These are phyloP conservation scores for Phytophthora kernoviae DNA, from an alignment of 352 stramenopile genomes.

Conservation along the genomic window DNA sequence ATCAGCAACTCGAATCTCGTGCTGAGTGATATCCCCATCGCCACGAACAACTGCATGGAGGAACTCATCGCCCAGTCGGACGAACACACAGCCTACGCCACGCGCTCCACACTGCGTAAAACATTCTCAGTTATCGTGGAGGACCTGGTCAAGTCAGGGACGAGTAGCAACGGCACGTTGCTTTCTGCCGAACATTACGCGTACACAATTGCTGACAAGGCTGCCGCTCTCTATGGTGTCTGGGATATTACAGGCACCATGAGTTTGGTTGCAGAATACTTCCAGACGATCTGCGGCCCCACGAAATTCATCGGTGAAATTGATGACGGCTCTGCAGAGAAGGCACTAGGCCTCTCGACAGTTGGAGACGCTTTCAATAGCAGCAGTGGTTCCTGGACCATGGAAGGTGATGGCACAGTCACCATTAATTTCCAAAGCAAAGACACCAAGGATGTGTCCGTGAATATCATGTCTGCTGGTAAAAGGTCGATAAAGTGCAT, in stretches of 20 bases:
- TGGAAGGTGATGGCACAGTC: slow-evolving; percentile 23
- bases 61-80: slow-evolving; percentile 24
- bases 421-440: slow-evolving; percentile 29
- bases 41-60: slow-evolving; percentile 40
- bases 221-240: slow-evolving; percentile 35
- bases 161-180: slow-evolving; percentile 31
- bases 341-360: slow-evolving; percentile 38
- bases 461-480: slow-evolving; percentile 38
- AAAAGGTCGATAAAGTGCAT: slow-evolving; percentile 25
- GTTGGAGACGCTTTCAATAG: slow-evolving; percentile 37
- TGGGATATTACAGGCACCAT: slow-evolving; percentile 44
- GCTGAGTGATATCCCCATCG: slow-evolving; percentile 45
- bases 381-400: slow-evolving; percentile 32
- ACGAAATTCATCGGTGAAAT: slow-evolving; percentile 46
- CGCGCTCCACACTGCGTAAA: slow-evolving; percentile 48
- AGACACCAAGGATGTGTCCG: slow-evolving; percentile 34
- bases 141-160: slow-evolving; percentile 33
- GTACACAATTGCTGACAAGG: slow-evolving; percentile 41
- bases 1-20: slow-evolving; percentile 40
- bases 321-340: slow-evolving; percentile 37
- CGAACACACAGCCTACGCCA: slow-evolving; percentile 13
- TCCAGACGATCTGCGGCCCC: slow-evolving; percentile 53
- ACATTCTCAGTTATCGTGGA: slow-evolving; percentile 47
- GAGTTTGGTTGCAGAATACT: slow-evolving; percentile 38
- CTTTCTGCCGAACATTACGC: slow-evolving; percentile 32